Base-by-base conservation (phyloP, 1,284 basidiomycete species). In the Boletellus dicymbophilus region DNA sequence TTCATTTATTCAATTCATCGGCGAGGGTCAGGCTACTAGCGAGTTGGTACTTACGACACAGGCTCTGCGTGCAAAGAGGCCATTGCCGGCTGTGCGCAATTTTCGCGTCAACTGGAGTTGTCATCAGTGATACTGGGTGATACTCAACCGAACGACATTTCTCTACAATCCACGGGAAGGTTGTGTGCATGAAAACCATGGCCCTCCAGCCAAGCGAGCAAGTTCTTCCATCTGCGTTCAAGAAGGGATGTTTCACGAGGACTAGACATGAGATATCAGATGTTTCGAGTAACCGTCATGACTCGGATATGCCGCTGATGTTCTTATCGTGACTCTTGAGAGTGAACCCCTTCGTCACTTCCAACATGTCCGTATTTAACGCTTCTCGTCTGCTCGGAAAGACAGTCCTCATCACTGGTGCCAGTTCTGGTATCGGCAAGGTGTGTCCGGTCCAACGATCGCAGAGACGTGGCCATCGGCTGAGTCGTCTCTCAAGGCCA, bases 321-420 rank as follows among this genome's bases (percentile, higher is more conserved):
- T n/a, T n/a, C n/a, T n/a, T n/a, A n/a, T n/a, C n/a, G n/a, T n/a
- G n/a, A n/a, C n/a, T n/a, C n/a, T n/a, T n/a, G n/a, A n/a, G n/a
- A n/a, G n/a, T n/a, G n/a, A n/a, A 31, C 30, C 15, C 30, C 30
- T 16, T 31, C 23, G 25, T 11, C 25, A 12, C 15, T 28, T 2
- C 30, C 63, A 66, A 53, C 49, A 89, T 90, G 88, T 86, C 87
- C 38, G 71, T 92, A 49, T 93, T 93, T 79, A 88, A 88, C 65
- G 74, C 85, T 34, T 80, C 86, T 47, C 82, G 88, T 58, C 72
- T 95, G 33, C 68, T 88, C 44, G 87, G 88, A 66, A 94, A 95
- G 74, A 93, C 85, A 12, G 88, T 95, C 52, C 79, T 96, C 46
- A 77, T 95, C 53, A 95, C 93, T 13, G 93, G 93, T 20, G 90